Percentiles rank a stretch among this genome's conserved stretches.
Evolutionary conservation across 2,329 filamentous ascomycete genomes (phyloP).

Genomic region (Talaromyces atroroseus): DNA sequence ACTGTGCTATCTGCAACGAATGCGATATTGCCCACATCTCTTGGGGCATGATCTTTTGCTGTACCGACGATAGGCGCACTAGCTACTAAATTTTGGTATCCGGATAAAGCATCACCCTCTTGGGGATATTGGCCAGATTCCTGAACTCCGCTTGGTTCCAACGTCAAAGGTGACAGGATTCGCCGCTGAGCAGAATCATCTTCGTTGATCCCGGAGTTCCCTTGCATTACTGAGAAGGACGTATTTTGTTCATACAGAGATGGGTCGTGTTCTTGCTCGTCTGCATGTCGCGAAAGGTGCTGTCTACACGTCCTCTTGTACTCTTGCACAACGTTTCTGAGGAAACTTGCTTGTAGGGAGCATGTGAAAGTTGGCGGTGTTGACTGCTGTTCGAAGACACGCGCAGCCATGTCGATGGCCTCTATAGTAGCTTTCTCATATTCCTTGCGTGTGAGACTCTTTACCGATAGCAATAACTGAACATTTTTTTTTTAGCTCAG

Average conservation of each 20-base stretch:
- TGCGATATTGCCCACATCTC: background rate
- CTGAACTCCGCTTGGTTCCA: background rate
- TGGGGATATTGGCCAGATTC: background rate
- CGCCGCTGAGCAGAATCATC: background rate
- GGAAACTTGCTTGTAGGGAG: slow-evolving; percentile 1
- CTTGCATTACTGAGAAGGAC: background rate
- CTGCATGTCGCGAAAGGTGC: background rate
- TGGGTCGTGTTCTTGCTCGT: background rate
- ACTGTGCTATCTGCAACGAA: background rate
- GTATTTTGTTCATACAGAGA: background rate
- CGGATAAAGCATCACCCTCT: background rate
- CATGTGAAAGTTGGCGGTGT: background rate
- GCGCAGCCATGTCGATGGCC: background rate
- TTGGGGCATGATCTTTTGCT: no score
- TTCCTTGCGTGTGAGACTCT: background rate
- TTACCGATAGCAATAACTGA: background rate
- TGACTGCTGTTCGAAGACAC: slow-evolving; percentile 3
- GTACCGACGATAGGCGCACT: background rate
- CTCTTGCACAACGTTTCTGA: background rate
- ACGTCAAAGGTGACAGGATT: background rate
- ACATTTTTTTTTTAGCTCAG: no score
- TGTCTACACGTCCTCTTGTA: background rate
- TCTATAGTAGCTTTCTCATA: background rate
- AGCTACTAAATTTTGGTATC: background rate
- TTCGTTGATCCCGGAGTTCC: background rate